These are phyloP conservation scores for Aurantiochytrium sp. DNA, from an alignment of 108 stramenopile genomes.

Conservation along the genomic window DNA sequence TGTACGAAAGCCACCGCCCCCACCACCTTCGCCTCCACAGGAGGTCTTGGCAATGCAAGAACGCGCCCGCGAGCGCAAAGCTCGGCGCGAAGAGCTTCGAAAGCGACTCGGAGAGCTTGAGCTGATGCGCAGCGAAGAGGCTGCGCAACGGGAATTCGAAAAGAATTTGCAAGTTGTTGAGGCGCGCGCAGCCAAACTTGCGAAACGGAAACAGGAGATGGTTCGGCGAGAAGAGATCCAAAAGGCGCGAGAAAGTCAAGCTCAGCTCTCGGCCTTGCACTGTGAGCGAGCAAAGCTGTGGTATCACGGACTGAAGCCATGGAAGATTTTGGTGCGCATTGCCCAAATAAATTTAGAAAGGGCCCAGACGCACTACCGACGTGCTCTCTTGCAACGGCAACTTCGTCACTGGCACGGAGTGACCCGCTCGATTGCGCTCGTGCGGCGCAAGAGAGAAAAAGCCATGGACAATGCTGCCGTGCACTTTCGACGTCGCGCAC, in stretches of 20 bases:
- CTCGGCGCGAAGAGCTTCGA: neutral
- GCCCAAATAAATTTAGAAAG: neutral
- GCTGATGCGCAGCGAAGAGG: neutral
- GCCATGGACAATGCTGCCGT: neutral
- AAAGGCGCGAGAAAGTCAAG: neutral
- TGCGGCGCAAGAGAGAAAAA: neutral
- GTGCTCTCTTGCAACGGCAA: neutral
- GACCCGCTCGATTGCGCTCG: neutral
- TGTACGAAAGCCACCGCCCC: neutral
- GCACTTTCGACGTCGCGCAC: neutral
- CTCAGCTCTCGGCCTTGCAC: neutral
- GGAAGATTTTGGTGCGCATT: neutral
- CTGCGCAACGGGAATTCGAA: neutral
- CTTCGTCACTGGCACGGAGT: neutral
- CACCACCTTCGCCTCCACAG: neutral
- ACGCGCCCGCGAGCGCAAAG: neutral
- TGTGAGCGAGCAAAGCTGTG: neutral
- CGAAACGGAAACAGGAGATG: neutral
- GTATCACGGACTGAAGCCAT: neutral
- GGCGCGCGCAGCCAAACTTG: neutral
- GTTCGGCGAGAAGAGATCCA: neutral
- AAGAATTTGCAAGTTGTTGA: neutral
- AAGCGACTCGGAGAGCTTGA: neutral
- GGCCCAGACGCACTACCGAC: neutral
- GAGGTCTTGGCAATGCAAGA: neutral